These are phyloP conservation scores for Fallopia convolvulus DNA, from an alignment of 148 eudicot species.

Conservation along the genomic window DNA sequence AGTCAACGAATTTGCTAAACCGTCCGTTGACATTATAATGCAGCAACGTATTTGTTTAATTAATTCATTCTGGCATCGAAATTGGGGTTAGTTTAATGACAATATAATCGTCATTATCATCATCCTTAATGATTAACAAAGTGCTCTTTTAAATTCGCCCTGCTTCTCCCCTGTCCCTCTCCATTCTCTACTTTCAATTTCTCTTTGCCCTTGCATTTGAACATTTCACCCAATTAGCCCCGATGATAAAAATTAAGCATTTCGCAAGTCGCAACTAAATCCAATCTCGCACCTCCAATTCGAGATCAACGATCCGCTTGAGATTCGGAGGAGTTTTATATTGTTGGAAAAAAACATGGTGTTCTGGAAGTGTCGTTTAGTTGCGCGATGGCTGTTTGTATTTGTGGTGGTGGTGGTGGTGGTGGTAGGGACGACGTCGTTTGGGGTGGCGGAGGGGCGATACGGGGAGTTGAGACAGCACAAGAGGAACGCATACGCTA, in stretches of 20 bases:
- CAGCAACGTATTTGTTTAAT: too few species aligned
- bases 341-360: background rate
- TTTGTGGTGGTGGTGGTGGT: too few species aligned
- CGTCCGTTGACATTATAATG: too few species aligned
- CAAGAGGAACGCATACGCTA: slow-evolving; percentile 69
- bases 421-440: slow-evolving; percentile 10
- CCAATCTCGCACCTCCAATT: too few species aligned
- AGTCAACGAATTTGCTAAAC: too few species aligned
- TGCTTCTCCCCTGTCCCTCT: background rate
- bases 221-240: background rate
- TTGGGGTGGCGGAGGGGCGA: background rate
- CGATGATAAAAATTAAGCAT: too few species aligned
- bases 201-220: background rate
- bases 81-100: too few species aligned
- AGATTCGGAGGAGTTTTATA: background rate
- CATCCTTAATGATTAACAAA: too few species aligned
- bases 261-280: too few species aligned
- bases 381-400: background rate
- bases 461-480: background rate
- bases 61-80: too few species aligned
- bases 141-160: background rate
- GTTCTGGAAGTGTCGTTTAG: background rate
- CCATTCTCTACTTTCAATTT: background rate
- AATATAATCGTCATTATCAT: too few species aligned
- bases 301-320: too few species aligned